Percentiles rank a stretch among this genome's conserved stretches.
These are phyloP conservation scores for Theileria sp. DNA, from an alignment of 169 alveolate species.

Conservation along the genomic window DNA sequence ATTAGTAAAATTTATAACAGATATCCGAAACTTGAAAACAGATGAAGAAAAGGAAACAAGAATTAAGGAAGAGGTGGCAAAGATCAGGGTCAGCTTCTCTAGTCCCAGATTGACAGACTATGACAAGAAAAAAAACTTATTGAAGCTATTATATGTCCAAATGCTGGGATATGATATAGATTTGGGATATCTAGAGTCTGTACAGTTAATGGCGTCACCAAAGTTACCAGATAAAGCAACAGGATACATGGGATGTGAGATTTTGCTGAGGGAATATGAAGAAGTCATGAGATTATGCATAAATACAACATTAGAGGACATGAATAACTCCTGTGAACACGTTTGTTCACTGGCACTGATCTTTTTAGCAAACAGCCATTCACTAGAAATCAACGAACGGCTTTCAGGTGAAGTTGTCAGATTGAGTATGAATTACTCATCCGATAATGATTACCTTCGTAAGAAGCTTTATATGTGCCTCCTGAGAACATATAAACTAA, in stretches of 20 bases:
- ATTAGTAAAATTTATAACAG: slow-evolving; percentile 85
- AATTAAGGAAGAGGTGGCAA: slow-evolving; percentile 91
- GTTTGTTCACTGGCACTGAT: slow-evolving; percentile 81
- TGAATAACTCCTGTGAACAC: slow-evolving; percentile 61
- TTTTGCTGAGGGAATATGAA: slow-evolving; percentile 80
- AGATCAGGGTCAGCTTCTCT: slow-evolving; percentile 87
- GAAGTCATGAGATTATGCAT: slow-evolving; percentile 73
- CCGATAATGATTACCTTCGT: slow-evolving; percentile 66
- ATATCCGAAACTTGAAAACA: slow-evolving; percentile 80
- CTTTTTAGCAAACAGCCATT: slow-evolving; percentile 76
- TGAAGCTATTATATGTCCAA: slow-evolving; percentile 92
- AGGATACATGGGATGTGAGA: slow-evolving; percentile 92
- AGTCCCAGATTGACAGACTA: slow-evolving; percentile 86
- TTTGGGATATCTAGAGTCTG: slow-evolving; percentile 89
- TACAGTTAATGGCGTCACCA: slow-evolving; percentile 86
- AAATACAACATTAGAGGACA: slow-evolving; percentile 67
- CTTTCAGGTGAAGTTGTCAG: slow-evolving; percentile 74
- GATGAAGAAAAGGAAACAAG: slow-evolving; percentile 86
- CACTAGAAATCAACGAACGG: slow-evolving; percentile 72
- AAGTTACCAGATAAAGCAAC: slow-evolving; percentile 91
- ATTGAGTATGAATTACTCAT: slow-evolving; percentile 57
- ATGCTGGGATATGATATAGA: slow-evolving; percentile 94
- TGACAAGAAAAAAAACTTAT: slow-evolving; percentile 90
- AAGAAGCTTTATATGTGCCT: slow-evolving; percentile 80
- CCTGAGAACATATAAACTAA: slow-evolving; percentile 64